Evolutionary conservation across 345 rosid species (phyloP).

Genomic region (Brassica juncea): DNA sequence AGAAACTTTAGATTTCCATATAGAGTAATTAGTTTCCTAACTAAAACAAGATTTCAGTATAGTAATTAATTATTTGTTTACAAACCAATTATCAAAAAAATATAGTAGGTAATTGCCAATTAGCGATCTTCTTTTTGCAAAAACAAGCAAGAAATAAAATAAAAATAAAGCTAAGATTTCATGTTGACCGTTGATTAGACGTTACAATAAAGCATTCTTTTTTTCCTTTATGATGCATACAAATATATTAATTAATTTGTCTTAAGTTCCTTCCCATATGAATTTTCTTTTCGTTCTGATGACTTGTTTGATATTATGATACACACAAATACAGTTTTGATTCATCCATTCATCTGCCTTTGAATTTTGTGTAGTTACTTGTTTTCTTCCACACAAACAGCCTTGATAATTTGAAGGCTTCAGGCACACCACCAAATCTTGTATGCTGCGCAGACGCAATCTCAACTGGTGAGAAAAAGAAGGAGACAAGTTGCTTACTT

Average conservation of each 20-base stretch:
- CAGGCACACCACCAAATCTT: slow-evolving; percentile 19
- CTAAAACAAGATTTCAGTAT: not conserved
- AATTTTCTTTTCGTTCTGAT: not conserved
- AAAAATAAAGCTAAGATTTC: not conserved
- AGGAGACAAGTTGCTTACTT: slow-evolving; percentile 1
- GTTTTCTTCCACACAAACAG: not conserved
- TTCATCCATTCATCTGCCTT: slow-evolving; percentile 5
- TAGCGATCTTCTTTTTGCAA: not conserved
- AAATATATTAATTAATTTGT: not conserved
- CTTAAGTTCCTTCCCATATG: not conserved
- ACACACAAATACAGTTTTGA: not conserved
- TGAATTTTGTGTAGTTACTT: not conserved
- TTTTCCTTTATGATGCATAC: slow-evolving; percentile 3
- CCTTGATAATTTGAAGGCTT: slow-evolving; percentile 5
- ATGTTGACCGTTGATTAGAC: slow-evolving; percentile 40
- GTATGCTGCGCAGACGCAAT: slow-evolving; percentile 2
- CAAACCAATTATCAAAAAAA: no score
- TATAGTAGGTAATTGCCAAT: not conserved
- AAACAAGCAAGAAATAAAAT: slow-evolving; percentile 4
- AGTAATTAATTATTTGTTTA: no score
- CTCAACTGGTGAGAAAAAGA: not conserved
- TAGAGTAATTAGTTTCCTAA: not conserved
- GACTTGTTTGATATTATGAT: not conserved
- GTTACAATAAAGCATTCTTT: slow-evolving; percentile 42
- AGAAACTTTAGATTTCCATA: not conserved